Conservation (phyloP, 495 filamentous ascomycete species). For the Thozetella sp. region DNA sequence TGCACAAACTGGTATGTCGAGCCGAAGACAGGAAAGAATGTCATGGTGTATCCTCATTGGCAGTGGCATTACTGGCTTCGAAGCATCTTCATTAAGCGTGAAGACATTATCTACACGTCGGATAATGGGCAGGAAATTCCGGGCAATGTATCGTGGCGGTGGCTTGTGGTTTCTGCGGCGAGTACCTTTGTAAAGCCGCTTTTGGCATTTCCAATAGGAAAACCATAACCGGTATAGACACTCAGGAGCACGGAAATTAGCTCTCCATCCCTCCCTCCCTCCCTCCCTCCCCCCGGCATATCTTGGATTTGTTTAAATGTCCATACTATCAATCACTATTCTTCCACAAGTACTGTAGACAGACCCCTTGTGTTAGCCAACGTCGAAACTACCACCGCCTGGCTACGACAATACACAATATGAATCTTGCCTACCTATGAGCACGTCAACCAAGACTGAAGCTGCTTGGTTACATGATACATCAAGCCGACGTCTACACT, state of each 20-base stretch:
- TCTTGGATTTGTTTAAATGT: no score
- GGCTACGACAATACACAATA: no score
- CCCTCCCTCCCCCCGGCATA: no score
- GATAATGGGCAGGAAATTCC: background rate
- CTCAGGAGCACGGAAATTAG: background rate
- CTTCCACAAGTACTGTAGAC: no score
- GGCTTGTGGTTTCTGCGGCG: background rate
- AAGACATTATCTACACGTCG: conserved; percentile 17
- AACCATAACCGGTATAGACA: background rate
- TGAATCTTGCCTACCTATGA: no score
- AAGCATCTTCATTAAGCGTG: conserved; percentile 34
- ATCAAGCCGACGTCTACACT: no score
- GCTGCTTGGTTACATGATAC: no score
- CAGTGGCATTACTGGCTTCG: conserved; percentile 33
- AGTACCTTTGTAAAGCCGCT: background rate
- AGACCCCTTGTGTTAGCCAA: no score
- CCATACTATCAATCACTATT: no score
- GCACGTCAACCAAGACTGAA: no score
- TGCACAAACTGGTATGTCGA: conserved; percentile 25
- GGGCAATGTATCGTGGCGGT: background rate
- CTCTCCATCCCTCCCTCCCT: no score
- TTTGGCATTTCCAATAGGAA: background rate
- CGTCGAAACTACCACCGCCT: no score
- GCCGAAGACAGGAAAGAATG: conserved; percentile 43
- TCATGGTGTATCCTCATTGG: conserved; percentile 47